Conservation (phyloP, 2,329 filamentous ascomycete genomes). For the Fusarium pseudonygamai region DNA sequence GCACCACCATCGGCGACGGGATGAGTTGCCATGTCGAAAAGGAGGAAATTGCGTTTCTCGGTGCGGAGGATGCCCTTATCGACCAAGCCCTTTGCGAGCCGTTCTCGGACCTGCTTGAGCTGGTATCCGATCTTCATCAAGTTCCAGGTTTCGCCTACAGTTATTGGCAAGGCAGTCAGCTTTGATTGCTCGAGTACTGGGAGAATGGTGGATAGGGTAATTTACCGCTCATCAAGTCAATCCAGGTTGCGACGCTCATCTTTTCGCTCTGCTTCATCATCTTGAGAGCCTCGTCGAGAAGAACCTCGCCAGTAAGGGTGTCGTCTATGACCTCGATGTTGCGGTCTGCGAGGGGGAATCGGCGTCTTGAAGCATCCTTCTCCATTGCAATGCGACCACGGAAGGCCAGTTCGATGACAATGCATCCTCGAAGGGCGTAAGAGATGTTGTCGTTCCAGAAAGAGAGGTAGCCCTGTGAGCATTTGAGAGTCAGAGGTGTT, state of each 20-base stretch:
- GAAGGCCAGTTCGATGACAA: conserved; percentile 97
- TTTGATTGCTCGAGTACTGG: background rate
- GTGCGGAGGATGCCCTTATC: conserved; percentile 99
- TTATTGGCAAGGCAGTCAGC: conserved; percentile 35
- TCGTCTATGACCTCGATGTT: conserved; percentile 98
- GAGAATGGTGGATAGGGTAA: conserved; percentile 28
- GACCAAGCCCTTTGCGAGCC: conserved; percentile 94
- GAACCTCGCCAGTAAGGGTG: conserved; percentile 93
- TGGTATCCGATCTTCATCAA: conserved; percentile 99
- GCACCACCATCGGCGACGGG: conserved; percentile 95
- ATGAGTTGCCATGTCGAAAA: conserved; percentile 99
- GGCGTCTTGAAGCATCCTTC: conserved; percentile 89
- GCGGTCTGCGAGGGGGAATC: conserved; percentile 91
- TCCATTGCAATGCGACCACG: conserved; percentile 98
- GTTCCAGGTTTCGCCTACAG: conserved; percentile 96
- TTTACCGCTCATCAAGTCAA: conserved; percentile 96
- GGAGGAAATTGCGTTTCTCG: conserved; percentile 98
- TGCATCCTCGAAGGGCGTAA: conserved; percentile 95
- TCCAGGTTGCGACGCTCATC: conserved; percentile 99
- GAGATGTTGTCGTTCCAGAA: conserved; percentile 99
- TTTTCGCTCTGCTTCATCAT: conserved; percentile 99
- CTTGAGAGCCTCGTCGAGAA: conserved; percentile 97
- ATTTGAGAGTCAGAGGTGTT: conserved; percentile 10
- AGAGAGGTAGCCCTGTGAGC: conserved; percentile 87
- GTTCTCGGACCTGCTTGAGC: conserved; percentile 98